These are phyloP conservation scores for Hsuehochloa calcarea DNA, from an alignment of 176 grass and related monocot species.

Conservation along the genomic window DNA sequence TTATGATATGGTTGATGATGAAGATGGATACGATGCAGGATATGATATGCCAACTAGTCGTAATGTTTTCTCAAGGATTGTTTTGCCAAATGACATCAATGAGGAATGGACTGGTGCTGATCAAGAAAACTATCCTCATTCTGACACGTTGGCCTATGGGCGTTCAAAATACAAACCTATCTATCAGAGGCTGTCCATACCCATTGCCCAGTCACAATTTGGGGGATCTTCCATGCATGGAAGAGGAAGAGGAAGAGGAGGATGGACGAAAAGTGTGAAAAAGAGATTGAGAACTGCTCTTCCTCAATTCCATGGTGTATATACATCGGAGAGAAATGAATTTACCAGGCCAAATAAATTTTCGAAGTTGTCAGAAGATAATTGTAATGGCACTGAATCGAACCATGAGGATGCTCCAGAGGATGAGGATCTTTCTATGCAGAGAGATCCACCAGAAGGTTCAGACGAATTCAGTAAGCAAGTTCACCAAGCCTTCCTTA, in stretches of 20 bases:
- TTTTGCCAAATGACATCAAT: constrained; percentile 33
- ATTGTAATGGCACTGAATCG: constrained; percentile 22
- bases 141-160: constrained; percentile 19
- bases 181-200: constrained; percentile 43
- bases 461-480: constrained; percentile 83
- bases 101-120: constrained; percentile 31
- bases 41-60: constrained; percentile 24
- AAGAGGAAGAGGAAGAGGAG: constrained; percentile 44
- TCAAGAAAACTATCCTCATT: constrained; percentile 25
- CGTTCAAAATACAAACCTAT: constrained; percentile 35
- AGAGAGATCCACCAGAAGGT: constrained; percentile 65
- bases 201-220: constrained; percentile 24
- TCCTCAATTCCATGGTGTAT: constrained; percentile 38
- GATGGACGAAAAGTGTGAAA: constrained; percentile 45
- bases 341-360: constrained; percentile 44
- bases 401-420: constrained; percentile 45
- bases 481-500: constrained; percentile 74
- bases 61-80: constrained; percentile 69
- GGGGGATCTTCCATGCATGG: constrained; percentile 23
- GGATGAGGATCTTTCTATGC: constrained; percentile 28
- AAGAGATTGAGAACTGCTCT: constrained; percentile 36
- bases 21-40: constrained; percentile 42
- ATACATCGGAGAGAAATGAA: constrained; percentile 37
- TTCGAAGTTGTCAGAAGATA: constrained; percentile 40
- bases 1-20: constrained; percentile 42